phyloP scores from a whole-genome alignment of 352 stramenopile species.

The Phytophthora aleatoria region DNA sequence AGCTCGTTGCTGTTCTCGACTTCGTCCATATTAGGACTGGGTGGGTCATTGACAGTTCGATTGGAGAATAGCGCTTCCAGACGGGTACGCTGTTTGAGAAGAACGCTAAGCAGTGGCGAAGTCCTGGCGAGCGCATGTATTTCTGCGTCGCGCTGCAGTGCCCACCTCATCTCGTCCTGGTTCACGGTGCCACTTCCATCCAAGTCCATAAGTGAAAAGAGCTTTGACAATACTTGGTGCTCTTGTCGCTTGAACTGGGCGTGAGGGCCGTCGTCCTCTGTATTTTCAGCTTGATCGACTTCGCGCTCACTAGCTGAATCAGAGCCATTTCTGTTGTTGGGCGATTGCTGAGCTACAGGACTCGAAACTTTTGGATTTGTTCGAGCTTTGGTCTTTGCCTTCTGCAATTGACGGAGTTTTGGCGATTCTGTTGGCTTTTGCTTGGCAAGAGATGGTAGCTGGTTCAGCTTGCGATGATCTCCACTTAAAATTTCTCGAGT shows the following conservation, averaged over 20 bases:
- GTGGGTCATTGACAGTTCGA: not conserved
- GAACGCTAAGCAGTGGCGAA: constrained; percentile 51
- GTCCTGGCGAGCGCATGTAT: constrained; percentile 50
- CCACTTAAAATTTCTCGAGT: constrained; percentile 59
- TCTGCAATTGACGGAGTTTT: constrained; percentile 19
- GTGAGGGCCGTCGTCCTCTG: constrained; percentile 1
- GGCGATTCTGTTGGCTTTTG: constrained; percentile 12
- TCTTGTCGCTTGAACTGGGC: constrained; percentile 47
- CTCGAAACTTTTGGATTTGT: constrained; percentile 9
- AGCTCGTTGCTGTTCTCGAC: constrained; percentile 35
- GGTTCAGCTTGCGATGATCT: constrained; percentile 51
- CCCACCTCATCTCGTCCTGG: constrained; percentile 69
- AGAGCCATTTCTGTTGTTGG: constrained; percentile 20
- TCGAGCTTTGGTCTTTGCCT: constrained; percentile 24
- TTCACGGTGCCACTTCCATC: constrained; percentile 70
- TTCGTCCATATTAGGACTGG: not conserved
- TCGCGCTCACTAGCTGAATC: constrained; percentile 21
- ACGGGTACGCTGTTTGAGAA: constrained; percentile 57
- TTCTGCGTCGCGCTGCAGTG: constrained; percentile 62
- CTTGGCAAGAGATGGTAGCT: constrained; percentile 50
- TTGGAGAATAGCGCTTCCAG: constrained; percentile 38
- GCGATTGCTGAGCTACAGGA: not conserved
- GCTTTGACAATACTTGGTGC: constrained; percentile 35
- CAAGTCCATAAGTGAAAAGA: constrained; percentile 72
- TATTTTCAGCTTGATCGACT: constrained; percentile 2